Base-by-base conservation (phyloP, 257 asterid genomes). In the Pogostemon cablin region DNA sequence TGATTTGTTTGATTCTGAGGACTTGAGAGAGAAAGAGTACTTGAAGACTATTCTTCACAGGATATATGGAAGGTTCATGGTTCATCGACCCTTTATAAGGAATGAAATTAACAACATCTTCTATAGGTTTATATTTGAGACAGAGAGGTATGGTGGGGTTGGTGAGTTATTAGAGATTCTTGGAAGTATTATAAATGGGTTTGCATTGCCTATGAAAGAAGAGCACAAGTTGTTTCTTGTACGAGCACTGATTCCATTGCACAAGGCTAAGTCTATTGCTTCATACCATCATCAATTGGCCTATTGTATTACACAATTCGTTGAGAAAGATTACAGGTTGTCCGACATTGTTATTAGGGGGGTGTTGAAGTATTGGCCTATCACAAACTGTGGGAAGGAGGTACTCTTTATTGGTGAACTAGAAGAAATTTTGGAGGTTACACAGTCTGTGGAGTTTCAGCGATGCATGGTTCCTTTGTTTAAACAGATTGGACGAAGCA, bases 161-260 rank as follows among this genome's bases (percentile, higher is more conserved):
- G 83, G 84, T 32, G 96, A 93, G 83, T 54, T 93, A 69, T 71
- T 93, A 83, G 98, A 90, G 87, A 87, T 93, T 78, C 88, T 90
- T 35, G 89, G 90, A 60, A 88, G 98, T 68, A 85, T 90, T 65
- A 88, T 93, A 71, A 90, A 90, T 57, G 96, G 96, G 7, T 90
- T 90, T 73, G 91, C 95, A 2, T 68, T 88, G 85, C 98, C 98
- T 20, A 92, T 92, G 98, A 90, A 90, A 80, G 98, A 92, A 78
- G 97, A 92, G 83, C 95, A 92, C 84, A 92, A 93, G 81, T 67
- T 93, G 76, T 93, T 90, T 83, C 97, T 93, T 50, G 74, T 80
- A 20, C 86, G 98, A 62, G 88, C 93, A n/a, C 85, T 93, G 25
- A 81, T 93, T 75, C 98, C 97, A n/a, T 76, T 93, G 71, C 98